Percentiles rank a stretch among this genome's conserved stretches.
phyloP scores from a whole-genome alignment of 176 grass and related monocot species.

The Saccharum officinarum region DNA sequence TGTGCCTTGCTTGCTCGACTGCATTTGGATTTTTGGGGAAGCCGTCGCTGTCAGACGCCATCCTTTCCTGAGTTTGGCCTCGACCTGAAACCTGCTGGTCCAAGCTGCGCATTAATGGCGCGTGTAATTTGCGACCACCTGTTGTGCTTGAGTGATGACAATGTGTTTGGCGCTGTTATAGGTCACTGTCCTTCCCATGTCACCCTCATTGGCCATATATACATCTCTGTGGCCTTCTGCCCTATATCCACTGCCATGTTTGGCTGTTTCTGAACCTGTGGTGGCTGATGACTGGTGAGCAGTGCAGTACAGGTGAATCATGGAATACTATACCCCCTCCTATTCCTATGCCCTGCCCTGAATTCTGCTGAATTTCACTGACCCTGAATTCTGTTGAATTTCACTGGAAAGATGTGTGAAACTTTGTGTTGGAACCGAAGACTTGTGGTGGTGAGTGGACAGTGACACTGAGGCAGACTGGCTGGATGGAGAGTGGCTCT shows the following conservation, averaged over 20 bases:
- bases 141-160: conserved; percentile 27
- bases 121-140: conserved; percentile 31
- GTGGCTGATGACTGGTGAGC: background rate
- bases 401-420: conserved; percentile 15
- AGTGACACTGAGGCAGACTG: conserved; percentile 20
- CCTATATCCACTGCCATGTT: conserved; percentile 15
- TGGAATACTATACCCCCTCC: conserved; percentile 2
- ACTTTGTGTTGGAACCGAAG: background rate
- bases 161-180: conserved; percentile 36
- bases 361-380: background rate
- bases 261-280: background rate
- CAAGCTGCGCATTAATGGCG: conserved; percentile 43
- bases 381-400: background rate
- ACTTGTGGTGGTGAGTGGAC: conserved; percentile 1
- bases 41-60: conserved; percentile 26
- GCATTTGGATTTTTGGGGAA: conserved; percentile 23
- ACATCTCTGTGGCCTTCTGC: background rate
- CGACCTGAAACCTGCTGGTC: conserved; percentile 53
- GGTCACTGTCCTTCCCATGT: conserved; percentile 44
- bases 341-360: background rate
- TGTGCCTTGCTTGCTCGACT: conserved; percentile 20
- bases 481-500: background rate
- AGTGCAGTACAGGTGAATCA: conserved; percentile 25
- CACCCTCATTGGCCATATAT: conserved; percentile 10
- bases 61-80: conserved; percentile 42